phyloP scores from a whole-genome alignment of 805 yeast genomes.

The Aciculoconidium aculeatum region DNA sequence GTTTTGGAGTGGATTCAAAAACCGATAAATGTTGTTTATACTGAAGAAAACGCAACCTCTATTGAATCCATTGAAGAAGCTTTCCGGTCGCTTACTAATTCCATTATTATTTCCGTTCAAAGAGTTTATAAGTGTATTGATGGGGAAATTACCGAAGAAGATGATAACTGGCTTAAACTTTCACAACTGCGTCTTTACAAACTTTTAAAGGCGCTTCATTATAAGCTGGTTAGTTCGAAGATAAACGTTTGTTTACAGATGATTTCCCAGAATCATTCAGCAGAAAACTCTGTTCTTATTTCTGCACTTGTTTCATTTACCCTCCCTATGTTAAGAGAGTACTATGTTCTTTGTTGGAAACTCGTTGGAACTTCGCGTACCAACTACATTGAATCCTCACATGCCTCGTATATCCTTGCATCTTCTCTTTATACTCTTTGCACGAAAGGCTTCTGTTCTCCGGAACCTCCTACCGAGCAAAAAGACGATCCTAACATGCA shows the following conservation, averaged over 20 bases:
- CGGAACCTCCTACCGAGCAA: conserved; percentile 67
- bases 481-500: conserved; percentile 56
- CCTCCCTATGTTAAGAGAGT: conserved; percentile 59
- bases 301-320: conserved; percentile 51
- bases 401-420: conserved; percentile 57
- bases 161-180: conserved; percentile 61
- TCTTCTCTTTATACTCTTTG: conserved; percentile 55
- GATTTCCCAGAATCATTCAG: conserved; percentile 33
- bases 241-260: conserved; percentile 29
- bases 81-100: conserved; percentile 48
- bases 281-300: conserved; percentile 29
- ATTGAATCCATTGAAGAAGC: conserved; percentile 39
- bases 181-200: conserved; percentile 41
- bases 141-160: conserved; percentile 33
- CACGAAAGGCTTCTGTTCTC: conserved; percentile 86
- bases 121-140: conserved; percentile 38
- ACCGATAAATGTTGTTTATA: too few species aligned
- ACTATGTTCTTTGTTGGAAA: conserved; percentile 41
- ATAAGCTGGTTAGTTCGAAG: conserved; percentile 27
- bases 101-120: conserved; percentile 66
- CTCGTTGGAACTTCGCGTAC: conserved; percentile 40
- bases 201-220: conserved; percentile 39
- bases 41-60: too few species aligned
- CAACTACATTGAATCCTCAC: conserved; percentile 50
- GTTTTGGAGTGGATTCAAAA: too few species aligned